Evolutionary conservation across 2,329 filamentous ascomycete genomes (phyloP).

Genomic region (Bimuria novae-zelandiae): DNA sequence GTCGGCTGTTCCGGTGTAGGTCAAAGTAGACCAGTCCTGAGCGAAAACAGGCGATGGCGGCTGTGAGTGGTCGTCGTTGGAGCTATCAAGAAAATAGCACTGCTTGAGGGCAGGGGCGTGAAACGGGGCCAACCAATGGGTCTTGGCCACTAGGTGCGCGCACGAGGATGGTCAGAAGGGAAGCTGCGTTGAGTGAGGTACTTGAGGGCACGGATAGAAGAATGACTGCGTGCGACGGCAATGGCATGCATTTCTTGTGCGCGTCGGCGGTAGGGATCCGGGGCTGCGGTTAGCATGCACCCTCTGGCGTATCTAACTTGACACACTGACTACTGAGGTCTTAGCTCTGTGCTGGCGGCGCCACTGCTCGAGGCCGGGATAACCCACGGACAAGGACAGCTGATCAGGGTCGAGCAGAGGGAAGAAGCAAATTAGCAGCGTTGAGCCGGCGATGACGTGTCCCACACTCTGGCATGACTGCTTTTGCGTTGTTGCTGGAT

Average conservation of each 20-base stretch:
- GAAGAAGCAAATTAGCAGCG: too few species aligned
- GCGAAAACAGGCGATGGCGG: slow-evolving; percentile 34
- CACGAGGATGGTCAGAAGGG: slow-evolving; percentile 31
- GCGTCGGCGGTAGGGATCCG: slow-evolving; percentile 41
- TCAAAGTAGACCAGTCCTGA: slow-evolving; percentile 40
- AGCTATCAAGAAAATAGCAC: slow-evolving; percentile 43
- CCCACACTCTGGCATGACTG: slow-evolving; percentile 31
- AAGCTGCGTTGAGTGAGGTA: slow-evolving; percentile 40
- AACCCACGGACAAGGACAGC: slow-evolving; percentile 41
- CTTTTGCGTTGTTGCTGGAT: too few species aligned
- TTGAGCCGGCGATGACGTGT: slow-evolving; percentile 46
- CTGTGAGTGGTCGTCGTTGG: slow-evolving; percentile 44
- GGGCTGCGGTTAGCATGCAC: slow-evolving; percentile 38
- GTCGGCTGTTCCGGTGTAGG: slow-evolving; percentile 37
- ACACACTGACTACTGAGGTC: slow-evolving; percentile 37
- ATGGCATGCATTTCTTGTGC: slow-evolving; percentile 37
- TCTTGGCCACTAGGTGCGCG: slow-evolving; percentile 43
- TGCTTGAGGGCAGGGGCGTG: slow-evolving; percentile 44
- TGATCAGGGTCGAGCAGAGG: slow-evolving; percentile 40
- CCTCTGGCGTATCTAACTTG: slow-evolving; percentile 37
- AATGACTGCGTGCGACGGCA: slow-evolving; percentile 38
- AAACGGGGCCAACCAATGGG: slow-evolving; percentile 47
- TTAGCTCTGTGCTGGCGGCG: slow-evolving; percentile 42
- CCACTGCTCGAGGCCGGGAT: slow-evolving; percentile 33
- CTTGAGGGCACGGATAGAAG: slow-evolving; percentile 34